These are phyloP conservation scores for Agrocybe chaxingu DNA, from an alignment of 768 basidiomycete species.

Conservation along the genomic window DNA sequence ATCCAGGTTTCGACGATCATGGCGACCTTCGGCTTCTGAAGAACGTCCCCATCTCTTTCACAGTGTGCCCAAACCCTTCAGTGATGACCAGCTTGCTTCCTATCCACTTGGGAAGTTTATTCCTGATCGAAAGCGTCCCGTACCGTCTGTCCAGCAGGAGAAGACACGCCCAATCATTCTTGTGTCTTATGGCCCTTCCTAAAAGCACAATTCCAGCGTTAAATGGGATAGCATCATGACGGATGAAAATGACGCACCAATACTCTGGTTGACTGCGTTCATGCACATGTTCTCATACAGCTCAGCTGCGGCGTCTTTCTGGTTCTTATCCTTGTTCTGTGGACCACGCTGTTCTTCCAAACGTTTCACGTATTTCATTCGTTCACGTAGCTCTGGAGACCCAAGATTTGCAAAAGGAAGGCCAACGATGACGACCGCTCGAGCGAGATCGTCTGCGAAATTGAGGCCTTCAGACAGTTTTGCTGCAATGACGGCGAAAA, in stretches of 20 bases:
- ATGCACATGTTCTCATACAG: slow-evolving; percentile 90
- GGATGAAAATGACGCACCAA: slow-evolving; percentile 53
- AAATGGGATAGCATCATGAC: background rate
- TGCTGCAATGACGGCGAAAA: slow-evolving; percentile 94
- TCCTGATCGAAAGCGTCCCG: slow-evolving; percentile 57
- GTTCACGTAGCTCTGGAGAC: slow-evolving; percentile 88
- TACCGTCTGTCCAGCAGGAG: slow-evolving; percentile 88
- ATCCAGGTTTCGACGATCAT: background rate
- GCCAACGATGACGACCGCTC: slow-evolving; percentile 84
- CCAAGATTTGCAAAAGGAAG: slow-evolving; percentile 91
- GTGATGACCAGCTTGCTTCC: slow-evolving; percentile 55
- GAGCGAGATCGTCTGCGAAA: slow-evolving; percentile 77
- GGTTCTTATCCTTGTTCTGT: slow-evolving; percentile 27
- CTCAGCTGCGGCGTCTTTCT: slow-evolving; percentile 72
- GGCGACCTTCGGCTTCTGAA: slow-evolving; percentile 52
- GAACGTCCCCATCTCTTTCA: slow-evolving; percentile 67
- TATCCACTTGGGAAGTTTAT: slow-evolving; percentile 92
- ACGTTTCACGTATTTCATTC: slow-evolving; percentile 83
- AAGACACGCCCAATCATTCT: slow-evolving; percentile 87
- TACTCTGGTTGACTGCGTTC: slow-evolving; percentile 96
- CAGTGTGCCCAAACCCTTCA: slow-evolving; percentile 67
- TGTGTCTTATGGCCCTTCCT: slow-evolving; percentile 94
- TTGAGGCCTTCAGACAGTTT: slow-evolving; percentile 94
- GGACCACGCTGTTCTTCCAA: slow-evolving; percentile 43
- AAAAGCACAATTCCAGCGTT: background rate